Base-by-base conservation (phyloP, 768 basidiomycete genomes). In the Mycena galericulata region DNA sequence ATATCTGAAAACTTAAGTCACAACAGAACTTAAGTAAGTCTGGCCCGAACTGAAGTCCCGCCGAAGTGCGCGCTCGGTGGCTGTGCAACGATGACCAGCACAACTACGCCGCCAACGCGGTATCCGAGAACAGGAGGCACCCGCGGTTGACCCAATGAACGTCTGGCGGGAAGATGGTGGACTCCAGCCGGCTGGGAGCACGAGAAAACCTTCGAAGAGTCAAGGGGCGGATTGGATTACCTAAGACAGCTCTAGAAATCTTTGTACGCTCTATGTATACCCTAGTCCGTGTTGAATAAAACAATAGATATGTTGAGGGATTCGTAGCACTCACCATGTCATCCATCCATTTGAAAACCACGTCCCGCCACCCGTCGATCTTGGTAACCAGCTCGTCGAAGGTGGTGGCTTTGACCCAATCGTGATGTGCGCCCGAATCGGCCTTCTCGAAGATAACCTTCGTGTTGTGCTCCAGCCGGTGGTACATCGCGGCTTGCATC, bases 401-500 rank as follows among this genome's bases (percentile, higher is more conserved):
- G 24, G 36, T 41, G 15, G 36, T 36, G 4, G 49, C 26, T 1
- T 7, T 20, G 8, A 65, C 53, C 63, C 63, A 65, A 20, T 65
- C 45, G 36, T 56, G 41, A 57, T 65, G 63, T 8, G 53, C 54
- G 4, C 63, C 63, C 4, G 55, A 65, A 4, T 65, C 46, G 11
- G 55, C 29, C n/a, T 24, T 38, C 36, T 57, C 45, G 54, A 65
- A 65, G 10, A 50, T 49, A 4, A 55, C 53, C 41, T 26, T 18
- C 14, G 63, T 55, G 17, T 65, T 55, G 36, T 65, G 30, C 41
- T 56, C 36, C 26, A 57, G 34, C 30, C 55, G 63, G 30, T 26
- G 14, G 30, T 54, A 40, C 63, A 65, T 65, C 3, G 54, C 54
- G 34, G 64, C 55, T 24, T 65, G 64, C 64, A 56, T 57, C 11